Evolutionary conservation across 2,329 filamentous ascomycete species (phyloP).

Genomic region (Sporothrix euskadiensis): DNA sequence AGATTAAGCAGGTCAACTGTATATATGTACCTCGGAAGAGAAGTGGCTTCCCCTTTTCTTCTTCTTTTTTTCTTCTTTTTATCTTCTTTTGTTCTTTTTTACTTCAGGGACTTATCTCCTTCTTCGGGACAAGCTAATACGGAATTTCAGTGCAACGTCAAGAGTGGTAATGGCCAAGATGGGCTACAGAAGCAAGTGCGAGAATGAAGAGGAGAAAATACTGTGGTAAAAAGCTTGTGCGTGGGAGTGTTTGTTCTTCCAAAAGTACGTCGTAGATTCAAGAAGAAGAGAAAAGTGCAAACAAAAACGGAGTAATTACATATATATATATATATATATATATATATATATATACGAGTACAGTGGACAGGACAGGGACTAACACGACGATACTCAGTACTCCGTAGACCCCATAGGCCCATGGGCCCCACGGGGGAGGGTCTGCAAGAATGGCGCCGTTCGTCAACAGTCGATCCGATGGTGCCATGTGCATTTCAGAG

Average conservation of each 20-base stretch:
- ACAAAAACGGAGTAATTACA: too few species aligned
- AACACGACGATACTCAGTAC: neutral
- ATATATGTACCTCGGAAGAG: neutral
- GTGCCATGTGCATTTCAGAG: slow-evolving; percentile 2
- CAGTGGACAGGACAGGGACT: neutral
- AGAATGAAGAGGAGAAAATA: neutral
- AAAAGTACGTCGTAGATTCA: neutral
- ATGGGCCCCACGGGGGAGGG: slow-evolving; percentile 12
- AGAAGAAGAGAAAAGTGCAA: neutral
- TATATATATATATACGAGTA: neutral
- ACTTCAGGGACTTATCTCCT: neutral
- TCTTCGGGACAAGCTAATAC: neutral
- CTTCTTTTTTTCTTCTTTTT: neutral
- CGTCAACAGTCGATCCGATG: slow-evolving; percentile 26
- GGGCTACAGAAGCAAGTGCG: neutral
- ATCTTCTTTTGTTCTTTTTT: neutral
- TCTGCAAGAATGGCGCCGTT: slow-evolving; percentile 10
- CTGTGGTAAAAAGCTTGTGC: neutral
- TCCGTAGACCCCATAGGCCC: too few species aligned
- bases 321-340: too few species aligned
- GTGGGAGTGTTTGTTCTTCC: slow-evolving; percentile 7
- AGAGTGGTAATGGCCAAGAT: neutral
- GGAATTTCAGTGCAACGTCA: neutral
- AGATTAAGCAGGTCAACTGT: neutral
- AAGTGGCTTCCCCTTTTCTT: neutral